Conservation (phyloP, 78 protist genomes). For the Chrysochromulina parva region DNA sequence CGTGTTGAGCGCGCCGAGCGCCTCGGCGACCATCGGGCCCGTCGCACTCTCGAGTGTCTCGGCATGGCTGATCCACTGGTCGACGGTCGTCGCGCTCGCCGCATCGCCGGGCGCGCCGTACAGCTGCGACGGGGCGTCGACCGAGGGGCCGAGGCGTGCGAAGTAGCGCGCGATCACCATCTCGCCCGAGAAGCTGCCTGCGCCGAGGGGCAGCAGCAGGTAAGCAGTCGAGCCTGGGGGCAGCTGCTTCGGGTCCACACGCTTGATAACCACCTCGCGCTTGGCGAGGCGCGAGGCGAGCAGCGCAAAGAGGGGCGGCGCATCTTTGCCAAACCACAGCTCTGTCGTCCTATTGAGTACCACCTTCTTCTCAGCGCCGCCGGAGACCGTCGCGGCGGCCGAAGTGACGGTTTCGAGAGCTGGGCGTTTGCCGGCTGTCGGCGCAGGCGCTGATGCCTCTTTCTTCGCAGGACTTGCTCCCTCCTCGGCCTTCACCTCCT, state of each 20-base stretch:
- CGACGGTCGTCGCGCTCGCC: background rate
- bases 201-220: background rate
- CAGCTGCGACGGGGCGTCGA: background rate
- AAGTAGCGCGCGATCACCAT: slow-evolving; percentile 4
- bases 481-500: background rate
- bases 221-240: background rate
- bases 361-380: background rate
- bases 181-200: background rate
- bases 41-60: too few species aligned
- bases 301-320: background rate
- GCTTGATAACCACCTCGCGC: background rate
- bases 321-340: background rate
- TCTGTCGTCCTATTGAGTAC: background rate
- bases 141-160: background rate
- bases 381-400: background rate
- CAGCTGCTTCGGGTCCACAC: background rate
- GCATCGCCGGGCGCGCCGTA: background rate
- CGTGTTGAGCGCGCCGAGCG: background rate
- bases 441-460: background rate
- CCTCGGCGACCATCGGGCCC: background rate
- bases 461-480: background rate
- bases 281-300: background rate
- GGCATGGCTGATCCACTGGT: background rate
- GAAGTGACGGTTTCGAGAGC: background rate
- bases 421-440: background rate